phyloP scores from a whole-genome alignment of 805 yeast species.

The Lipomyces lipofer region DNA sequence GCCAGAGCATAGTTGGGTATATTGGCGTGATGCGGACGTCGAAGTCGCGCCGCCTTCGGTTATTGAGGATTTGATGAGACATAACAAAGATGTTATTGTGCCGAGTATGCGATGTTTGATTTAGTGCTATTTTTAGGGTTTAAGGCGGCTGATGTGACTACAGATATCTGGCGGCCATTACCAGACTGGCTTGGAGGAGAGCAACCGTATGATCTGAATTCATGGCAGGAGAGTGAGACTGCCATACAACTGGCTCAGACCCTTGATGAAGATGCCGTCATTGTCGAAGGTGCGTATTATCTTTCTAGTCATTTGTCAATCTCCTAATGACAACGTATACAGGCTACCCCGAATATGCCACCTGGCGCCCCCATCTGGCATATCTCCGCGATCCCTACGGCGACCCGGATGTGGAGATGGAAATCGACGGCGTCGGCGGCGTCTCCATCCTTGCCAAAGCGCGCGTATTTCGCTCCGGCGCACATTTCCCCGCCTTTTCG shows the following conservation, averaged over 20 bases:
- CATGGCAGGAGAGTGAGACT: slow-evolving; percentile 91
- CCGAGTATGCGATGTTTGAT: slow-evolving; percentile 60
- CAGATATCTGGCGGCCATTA: slow-evolving; percentile 91
- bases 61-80: slow-evolving; percentile 89
- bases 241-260: slow-evolving; percentile 53
- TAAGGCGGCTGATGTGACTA: background rate
- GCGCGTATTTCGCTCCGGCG: slow-evolving; percentile 78
- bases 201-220: slow-evolving; percentile 93
- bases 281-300: slow-evolving; percentile 71
- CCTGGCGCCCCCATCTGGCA: slow-evolving; percentile 97
- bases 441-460: slow-evolving; percentile 92
- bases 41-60: slow-evolving; percentile 83
- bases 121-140: background rate
- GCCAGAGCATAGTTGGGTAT: slow-evolving; percentile 93
- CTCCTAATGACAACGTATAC: slow-evolving; percentile 37
- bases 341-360: slow-evolving; percentile 97
- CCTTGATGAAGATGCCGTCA: slow-evolving; percentile 89
- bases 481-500: slow-evolving; percentile 96
- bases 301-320: background rate
- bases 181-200: slow-evolving; percentile 88
- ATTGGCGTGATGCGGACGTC: slow-evolving; percentile 98
- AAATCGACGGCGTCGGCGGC: slow-evolving; percentile 95
- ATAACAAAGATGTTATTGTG: slow-evolving; percentile 85
- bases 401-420: slow-evolving; percentile 91
- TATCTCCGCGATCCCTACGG: slow-evolving; percentile 94